Evolutionary conservation across 1,284 basidiomycete genomes (phyloP).

Genomic region (Cystobasidiaceae sp.): DNA sequence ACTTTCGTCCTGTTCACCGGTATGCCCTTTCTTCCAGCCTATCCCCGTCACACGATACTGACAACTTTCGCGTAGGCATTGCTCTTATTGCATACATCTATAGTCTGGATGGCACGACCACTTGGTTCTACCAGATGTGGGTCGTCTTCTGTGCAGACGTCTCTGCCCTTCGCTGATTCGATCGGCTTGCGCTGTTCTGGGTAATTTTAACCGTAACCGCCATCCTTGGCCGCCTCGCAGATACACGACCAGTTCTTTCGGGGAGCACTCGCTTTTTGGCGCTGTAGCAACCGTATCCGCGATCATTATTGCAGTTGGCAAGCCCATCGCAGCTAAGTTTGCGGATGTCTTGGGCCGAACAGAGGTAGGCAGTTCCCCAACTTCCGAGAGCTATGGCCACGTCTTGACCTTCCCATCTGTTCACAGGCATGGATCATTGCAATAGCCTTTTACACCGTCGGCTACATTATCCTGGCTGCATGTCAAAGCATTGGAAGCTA

Average conservation of each 20-base stretch:
- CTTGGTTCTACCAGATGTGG: constrained; percentile 12
- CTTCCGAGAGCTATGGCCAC: too few relatives aligned
- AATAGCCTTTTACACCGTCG: constrained; percentile 50
- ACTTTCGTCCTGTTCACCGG: constrained; percentile 21
- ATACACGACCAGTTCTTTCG: constrained; percentile 57
- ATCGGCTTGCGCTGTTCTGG: not conserved
- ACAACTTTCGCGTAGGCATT: constrained; percentile 42
- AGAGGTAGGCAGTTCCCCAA: too few relatives aligned
- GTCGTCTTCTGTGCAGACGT: constrained; percentile 43
- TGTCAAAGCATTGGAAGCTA: constrained; percentile 56
- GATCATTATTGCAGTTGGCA: constrained; percentile 59
- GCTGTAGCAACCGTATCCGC: constrained; percentile 55
- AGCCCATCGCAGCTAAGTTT: constrained; percentile 73
- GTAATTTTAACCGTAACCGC: constrained; percentile 51
- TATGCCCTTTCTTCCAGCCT: constrained; percentile 8
- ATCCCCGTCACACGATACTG: not conserved
- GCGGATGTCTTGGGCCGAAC: constrained; percentile 60
- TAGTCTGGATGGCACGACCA: constrained; percentile 58
- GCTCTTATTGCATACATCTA: constrained; percentile 69
- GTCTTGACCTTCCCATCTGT: too few relatives aligned
- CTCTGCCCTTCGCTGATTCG: not conserved
- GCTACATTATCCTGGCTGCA: constrained; percentile 64
- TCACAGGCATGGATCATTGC: constrained; percentile 62
- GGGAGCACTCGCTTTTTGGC: constrained; percentile 59
- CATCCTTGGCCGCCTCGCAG: constrained; percentile 50